Conservation (phyloP, 2,329 filamentous ascomycete genomes). For the Scedosporium boydii region DNA sequence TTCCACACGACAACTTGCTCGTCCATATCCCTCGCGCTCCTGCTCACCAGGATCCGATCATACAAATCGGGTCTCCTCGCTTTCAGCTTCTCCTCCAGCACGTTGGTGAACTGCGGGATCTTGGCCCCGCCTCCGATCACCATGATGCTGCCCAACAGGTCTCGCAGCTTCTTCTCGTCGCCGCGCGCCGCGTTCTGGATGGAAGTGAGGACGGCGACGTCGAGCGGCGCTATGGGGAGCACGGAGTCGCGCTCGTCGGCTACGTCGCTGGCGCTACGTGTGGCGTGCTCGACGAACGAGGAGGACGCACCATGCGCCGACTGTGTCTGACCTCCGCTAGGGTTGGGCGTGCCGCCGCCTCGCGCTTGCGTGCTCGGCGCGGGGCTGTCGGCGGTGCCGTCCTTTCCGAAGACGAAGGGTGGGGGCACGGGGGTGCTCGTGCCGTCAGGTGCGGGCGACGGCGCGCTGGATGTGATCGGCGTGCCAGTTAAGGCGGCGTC, state of each 20-base stretch:
- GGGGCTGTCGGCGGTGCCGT: constrained; percentile 37
- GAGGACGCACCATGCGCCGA: background rate
- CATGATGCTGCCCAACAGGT: constrained; percentile 86
- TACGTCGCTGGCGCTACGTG: constrained; percentile 41
- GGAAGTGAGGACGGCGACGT: constrained; percentile 80
- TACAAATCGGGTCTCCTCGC: constrained; percentile 50
- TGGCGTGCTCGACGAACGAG: constrained; percentile 13
- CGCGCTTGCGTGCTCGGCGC: constrained; percentile 34
- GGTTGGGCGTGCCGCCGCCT: constrained; percentile 35
- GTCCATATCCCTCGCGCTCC: constrained; percentile 84
- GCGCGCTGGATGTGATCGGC: constrained; percentile 75
- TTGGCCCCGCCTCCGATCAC: constrained; percentile 79
- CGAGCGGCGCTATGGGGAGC: constrained; percentile 73
- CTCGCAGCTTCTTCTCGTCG: constrained; percentile 87
- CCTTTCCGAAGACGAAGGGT: constrained; percentile 42
- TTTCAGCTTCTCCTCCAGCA: constrained; percentile 75
- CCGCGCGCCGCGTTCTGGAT: constrained; percentile 79
- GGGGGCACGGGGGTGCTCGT: constrained; percentile 55
- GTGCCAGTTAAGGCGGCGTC: constrained; percentile 66
- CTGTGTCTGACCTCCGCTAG: constrained; percentile 14
- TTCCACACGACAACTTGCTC: constrained; percentile 98
- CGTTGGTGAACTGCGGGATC: constrained; percentile 67
- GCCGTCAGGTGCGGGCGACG: constrained; percentile 77
- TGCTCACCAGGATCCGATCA: constrained; percentile 53
- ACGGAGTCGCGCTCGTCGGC: constrained; percentile 69